These are phyloP conservation scores for Talaromyces proteolyticus DNA, from an alignment of 495 filamentous ascomycete species.

Conservation along the genomic window DNA sequence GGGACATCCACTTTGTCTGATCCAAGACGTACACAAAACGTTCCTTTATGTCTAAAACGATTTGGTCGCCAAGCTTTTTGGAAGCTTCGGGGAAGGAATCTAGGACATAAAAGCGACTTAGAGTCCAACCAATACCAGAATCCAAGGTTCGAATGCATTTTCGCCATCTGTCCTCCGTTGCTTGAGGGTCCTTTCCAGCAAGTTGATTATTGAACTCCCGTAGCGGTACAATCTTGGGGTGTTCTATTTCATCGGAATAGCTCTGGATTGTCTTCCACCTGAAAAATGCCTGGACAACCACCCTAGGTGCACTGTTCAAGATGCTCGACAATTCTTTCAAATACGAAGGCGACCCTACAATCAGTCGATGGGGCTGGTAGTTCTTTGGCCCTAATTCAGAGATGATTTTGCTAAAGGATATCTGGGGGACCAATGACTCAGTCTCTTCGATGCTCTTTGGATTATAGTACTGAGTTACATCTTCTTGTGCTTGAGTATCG, in stretches of 20 bases:
- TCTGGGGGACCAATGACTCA: conserved; percentile 43
- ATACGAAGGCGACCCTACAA: conserved; percentile 54
- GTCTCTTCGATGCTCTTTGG: conserved; percentile 47
- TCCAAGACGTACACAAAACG: conserved; percentile 56
- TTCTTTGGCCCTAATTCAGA: conserved; percentile 43
- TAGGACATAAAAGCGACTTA: conserved; percentile 64
- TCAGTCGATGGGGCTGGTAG: conserved; percentile 43
- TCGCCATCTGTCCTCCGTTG: conserved; percentile 62
- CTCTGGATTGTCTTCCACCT: conserved; percentile 56
- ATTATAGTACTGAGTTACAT: conserved; percentile 58
- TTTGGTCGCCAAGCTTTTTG: conserved; percentile 60
- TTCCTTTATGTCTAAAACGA: conserved; percentile 64
- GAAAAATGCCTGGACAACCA: conserved; percentile 50
- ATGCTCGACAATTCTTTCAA: conserved; percentile 43
- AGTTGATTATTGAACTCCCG: conserved; percentile 52
- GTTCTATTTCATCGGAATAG: conserved; percentile 46
- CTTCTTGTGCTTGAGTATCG: conserved; percentile 48
- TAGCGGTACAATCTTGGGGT: conserved; percentile 51
- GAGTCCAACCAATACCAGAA: conserved; percentile 47
- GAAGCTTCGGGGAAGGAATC: conserved; percentile 58
- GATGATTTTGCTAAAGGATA: conserved; percentile 49
- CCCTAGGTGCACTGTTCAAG: conserved; percentile 37
- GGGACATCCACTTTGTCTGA: conserved; percentile 61
- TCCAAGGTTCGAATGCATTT: conserved; percentile 58
- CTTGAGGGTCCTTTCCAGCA: conserved; percentile 55